Conservation (phyloP, 1,284 basidiomycete genomes). For the Moesziomyces antarcticus region DNA sequence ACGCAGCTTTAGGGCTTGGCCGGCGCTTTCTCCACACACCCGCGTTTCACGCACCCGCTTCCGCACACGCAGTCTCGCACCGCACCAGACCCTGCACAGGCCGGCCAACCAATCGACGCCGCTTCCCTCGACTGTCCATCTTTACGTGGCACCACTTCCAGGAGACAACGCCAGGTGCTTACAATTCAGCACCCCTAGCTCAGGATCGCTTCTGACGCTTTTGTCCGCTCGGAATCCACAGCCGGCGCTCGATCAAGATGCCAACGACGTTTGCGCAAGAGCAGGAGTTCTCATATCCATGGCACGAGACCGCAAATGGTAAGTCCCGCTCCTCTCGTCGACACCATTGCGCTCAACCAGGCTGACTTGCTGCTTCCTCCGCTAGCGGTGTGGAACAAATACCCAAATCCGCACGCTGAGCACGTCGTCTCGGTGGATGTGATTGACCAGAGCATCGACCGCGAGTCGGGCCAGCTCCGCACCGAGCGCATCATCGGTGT, state of each 20-base stretch:
- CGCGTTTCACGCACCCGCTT: no score
- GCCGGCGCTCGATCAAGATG: conserved; percentile 7
- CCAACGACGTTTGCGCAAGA: conserved; percentile 31
- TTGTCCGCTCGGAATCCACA: no score
- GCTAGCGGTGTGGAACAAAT: conserved; percentile 88
- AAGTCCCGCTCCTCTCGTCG: conserved; percentile 2
- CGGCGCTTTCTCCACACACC: no score
- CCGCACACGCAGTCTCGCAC: no score
- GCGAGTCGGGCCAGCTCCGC: conserved; percentile 83
- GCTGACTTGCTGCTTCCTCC: not conserved
- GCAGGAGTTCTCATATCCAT: conserved; percentile 37
- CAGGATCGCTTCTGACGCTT: no score
- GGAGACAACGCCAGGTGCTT: no score
- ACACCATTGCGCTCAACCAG: not conserved
- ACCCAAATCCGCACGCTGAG: conserved; percentile 90
- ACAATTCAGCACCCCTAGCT: no score
- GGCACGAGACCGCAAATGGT: conserved; percentile 41
- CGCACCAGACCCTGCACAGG: no score
- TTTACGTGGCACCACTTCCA: no score
- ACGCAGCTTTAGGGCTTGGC: no score
- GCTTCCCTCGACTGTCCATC: no score
- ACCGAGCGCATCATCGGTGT: conserved; percentile 86
- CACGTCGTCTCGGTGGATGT: conserved; percentile 93
- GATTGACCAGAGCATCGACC: conserved; percentile 82
- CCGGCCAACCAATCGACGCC: no score